A percentile compares a stretch with the other conserved stretches of the same genome.
These are phyloP conservation scores for Tetrapisispora phaffii DNA, from an alignment of 805 yeast genomes.

Conservation along the genomic window DNA sequence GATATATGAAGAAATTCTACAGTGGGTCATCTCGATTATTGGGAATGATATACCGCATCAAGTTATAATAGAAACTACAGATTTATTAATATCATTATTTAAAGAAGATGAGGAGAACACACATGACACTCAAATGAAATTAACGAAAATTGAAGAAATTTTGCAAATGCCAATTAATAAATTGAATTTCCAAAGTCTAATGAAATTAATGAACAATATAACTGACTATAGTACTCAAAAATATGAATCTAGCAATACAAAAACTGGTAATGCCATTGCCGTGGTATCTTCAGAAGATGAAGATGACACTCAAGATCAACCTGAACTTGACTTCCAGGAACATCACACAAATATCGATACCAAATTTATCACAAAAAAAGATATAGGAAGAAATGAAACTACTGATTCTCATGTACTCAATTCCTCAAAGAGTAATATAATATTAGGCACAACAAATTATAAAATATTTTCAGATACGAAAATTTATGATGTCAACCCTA, in stretches of 20 bases:
- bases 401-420: neutral
- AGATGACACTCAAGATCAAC: constrained; percentile 16
- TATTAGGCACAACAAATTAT: constrained; percentile 9
- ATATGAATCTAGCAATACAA: constrained; percentile 6
- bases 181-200: constrained; percentile 35
- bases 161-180: constrained; percentile 30
- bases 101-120: constrained; percentile 14
- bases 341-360: neutral
- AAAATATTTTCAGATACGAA: constrained; percentile 1
- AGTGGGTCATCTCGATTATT: constrained; percentile 46
- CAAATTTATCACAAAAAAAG: neutral
- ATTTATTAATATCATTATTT: constrained; percentile 14
- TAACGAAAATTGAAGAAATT: constrained; percentile 39
- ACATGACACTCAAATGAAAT: constrained; percentile 31
- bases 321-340: neutral
- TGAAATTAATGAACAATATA: constrained; percentile 37
- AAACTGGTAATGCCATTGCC: constrained; percentile 34
- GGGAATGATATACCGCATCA: constrained; percentile 72
- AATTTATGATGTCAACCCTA: neutral
- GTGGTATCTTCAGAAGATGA: constrained; percentile 40
- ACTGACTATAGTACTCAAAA: constrained; percentile 39
- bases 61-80: constrained; percentile 37
- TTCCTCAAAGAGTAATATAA: neutral
- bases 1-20: constrained; percentile 46
- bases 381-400: constrained; percentile 4